Percentiles rank a stretch among this genome's conserved stretches.
phyloP scores from a whole-genome alignment of 2,329 filamentous ascomycete species.

The Aureobasidium lini region DNA sequence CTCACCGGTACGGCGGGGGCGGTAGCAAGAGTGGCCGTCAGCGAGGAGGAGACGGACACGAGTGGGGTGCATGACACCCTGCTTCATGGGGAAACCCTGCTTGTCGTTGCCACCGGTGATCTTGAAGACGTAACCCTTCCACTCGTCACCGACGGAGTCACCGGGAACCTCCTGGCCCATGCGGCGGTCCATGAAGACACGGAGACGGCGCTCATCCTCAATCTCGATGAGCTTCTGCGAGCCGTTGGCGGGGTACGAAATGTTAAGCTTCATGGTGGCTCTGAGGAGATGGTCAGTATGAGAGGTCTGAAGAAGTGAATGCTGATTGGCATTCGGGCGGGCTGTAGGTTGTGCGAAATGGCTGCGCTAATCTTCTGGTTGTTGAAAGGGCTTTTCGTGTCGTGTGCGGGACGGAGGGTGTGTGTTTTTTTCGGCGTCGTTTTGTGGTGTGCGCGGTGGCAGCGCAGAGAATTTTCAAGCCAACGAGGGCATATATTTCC shows the following conservation, averaged over 20 bases:
- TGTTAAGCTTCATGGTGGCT: slow-evolving; percentile 67
- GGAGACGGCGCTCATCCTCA: slow-evolving; percentile 98
- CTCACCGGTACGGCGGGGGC: slow-evolving; percentile 93
- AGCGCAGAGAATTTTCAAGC: background rate
- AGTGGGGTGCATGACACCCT: slow-evolving; percentile 97
- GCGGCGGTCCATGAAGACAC: slow-evolving; percentile 97
- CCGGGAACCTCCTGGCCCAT: slow-evolving; percentile 89
- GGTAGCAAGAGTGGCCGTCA: slow-evolving; percentile 99
- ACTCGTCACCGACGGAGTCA: slow-evolving; percentile 96
- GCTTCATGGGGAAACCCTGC: slow-evolving; percentile 99
- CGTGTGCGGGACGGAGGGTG: background rate
- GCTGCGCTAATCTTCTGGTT: background rate
- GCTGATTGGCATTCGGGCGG: background rate
- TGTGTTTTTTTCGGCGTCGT: background rate
- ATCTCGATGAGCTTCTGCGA: slow-evolving; percentile 99
- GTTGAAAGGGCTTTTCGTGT: background rate
- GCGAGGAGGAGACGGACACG: slow-evolving; percentile 95
- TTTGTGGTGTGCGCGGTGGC: background rate
- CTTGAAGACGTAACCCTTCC: slow-evolving; percentile 99
- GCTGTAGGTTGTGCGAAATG: background rate
- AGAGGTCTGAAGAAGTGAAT: background rate
- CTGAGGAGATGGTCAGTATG: background rate
- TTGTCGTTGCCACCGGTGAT: slow-evolving; percentile 99
- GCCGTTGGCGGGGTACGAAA: slow-evolving; percentile 95
- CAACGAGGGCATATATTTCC: background rate